These are phyloP conservation scores for Calocybe cyanea DNA, from an alignment of 768 basidiomycete genomes.

Conservation along the genomic window DNA sequence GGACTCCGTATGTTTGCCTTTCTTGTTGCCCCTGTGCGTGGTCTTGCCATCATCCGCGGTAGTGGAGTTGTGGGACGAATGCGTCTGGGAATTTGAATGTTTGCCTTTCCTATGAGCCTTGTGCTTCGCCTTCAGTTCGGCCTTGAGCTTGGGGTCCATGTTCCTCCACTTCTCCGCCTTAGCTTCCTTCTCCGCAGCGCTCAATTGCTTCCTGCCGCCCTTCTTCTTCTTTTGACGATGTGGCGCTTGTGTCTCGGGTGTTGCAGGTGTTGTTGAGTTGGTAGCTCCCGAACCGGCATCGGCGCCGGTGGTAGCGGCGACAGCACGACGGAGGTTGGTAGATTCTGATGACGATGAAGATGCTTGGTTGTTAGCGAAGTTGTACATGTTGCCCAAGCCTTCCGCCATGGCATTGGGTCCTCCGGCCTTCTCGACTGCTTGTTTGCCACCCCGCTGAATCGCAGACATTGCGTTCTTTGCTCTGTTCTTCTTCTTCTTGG, in stretches of 20 bases:
- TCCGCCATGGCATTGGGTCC: too few species aligned
- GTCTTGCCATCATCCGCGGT: too few species aligned
- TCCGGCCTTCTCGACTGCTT: too few species aligned
- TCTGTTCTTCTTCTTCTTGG: background rate
- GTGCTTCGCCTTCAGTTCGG: constrained; percentile 1
- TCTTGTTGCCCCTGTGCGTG: background rate
- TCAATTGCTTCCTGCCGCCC: background rate
- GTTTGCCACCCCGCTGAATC: too few species aligned
- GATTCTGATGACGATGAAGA: background rate
- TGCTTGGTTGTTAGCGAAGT: background rate
- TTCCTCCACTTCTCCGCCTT: background rate
- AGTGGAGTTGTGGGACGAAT: too few species aligned
- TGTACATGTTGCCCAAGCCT: too few species aligned
- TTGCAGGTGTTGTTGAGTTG: background rate
- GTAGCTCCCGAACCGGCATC: too few species aligned
- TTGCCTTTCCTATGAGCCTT: background rate
- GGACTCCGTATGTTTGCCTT: background rate
- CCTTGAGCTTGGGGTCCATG: too few species aligned
- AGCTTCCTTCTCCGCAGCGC: background rate
- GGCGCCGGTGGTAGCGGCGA: too few species aligned
- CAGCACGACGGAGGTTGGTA: too few species aligned
- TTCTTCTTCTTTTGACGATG: background rate
- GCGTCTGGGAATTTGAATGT: too few species aligned
- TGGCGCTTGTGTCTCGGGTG: background rate
- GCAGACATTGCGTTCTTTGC: background rate